These are phyloP conservation scores for Achlya hypogyna DNA, from an alignment of 352 stramenopile species.

Conservation along the genomic window DNA sequence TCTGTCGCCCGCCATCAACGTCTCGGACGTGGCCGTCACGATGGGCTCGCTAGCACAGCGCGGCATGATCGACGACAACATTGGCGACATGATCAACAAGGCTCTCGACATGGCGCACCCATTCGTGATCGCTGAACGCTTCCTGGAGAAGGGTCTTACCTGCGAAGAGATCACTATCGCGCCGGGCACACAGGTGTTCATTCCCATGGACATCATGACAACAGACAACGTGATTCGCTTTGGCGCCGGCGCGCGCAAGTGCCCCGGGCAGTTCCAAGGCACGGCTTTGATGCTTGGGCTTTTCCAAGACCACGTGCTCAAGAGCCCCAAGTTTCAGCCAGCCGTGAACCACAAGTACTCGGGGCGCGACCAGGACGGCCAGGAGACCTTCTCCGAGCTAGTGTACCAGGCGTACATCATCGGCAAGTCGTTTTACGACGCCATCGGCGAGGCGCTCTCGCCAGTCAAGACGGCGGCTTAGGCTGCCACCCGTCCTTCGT, in stretches of 20 bases:
- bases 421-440: neutral
- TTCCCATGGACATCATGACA: conserved; percentile 14
- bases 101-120: conserved; percentile 15
- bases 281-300: conserved; percentile 13
- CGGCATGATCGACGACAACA: neutral
- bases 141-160: neutral
- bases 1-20: conserved; percentile 16
- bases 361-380: conserved; percentile 12
- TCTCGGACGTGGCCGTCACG: conserved; percentile 9
- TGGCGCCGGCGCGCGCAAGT: conserved; percentile 13
- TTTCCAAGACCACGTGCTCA: neutral
- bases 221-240: conserved; percentile 19
- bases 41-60: neutral
- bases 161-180: neutral
- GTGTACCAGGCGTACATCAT: conserved; percentile 14
- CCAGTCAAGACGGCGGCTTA: neutral
- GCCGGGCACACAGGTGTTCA: conserved; percentile 14
- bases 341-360: conserved; percentile 7
- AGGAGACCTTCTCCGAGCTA: conserved; percentile 5
- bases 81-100: neutral
- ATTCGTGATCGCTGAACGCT: conserved; percentile 12
- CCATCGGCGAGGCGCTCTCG: neutral
- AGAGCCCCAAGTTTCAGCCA: conserved; percentile 8
- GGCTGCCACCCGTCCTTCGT: no score
- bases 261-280: conserved; percentile 2